Base-by-base conservation (phyloP, 2,329 filamentous ascomycete genomes). In the Claviceps lovelessii region DNA sequence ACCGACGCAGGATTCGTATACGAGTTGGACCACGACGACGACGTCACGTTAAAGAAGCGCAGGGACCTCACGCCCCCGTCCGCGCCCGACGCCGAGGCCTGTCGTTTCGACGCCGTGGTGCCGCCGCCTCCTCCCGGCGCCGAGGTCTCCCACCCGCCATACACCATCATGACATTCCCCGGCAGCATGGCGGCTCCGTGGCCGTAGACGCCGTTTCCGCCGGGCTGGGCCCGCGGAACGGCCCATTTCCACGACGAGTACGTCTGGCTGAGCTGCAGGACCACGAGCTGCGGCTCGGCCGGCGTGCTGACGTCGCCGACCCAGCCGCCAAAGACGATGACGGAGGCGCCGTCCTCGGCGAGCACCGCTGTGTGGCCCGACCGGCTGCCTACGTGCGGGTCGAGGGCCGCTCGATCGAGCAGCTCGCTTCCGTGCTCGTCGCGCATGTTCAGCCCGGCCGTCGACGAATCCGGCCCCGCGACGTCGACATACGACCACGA, bases 291-390 rank as follows among this genome's bases (percentile, higher is more conserved):
- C 1, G 93, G 93, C 35, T 83, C 75, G 0, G 93, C 93, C 1
- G 90, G 79, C 37, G 83, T 85, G 9, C 73, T 77, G 0, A 86
- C 76, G 63, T 94, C 83, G 4, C 90, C 91, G 5, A 96, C 89
- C 93, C 93, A 98, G 1, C 93, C 93, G 23, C 93, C 93, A 57
- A 90, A 76, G 1, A 98, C 72, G 45, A 95, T 73, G 9, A 97
- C 74, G n/a, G 79, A 81, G 31, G 74, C 79, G 0, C 90, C 90
- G 63, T 95, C 89, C 53, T 85, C 79, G 33, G 82, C 88, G 5
- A 96, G 71, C 1, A 95, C 79, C 1, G 91, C 84, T 0, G 88
- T 90, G 65, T 98, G 93, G 0, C 93, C 93, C 4, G 90, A 95
- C 54, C 93, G 77, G 42, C 89, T 88, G 60, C 95, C 86, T 7